A percentile compares a stretch with the other conserved stretches of the same genome.
Conservation (phyloP, 768 basidiomycete species). For the Floccularia luteovirens region DNA sequence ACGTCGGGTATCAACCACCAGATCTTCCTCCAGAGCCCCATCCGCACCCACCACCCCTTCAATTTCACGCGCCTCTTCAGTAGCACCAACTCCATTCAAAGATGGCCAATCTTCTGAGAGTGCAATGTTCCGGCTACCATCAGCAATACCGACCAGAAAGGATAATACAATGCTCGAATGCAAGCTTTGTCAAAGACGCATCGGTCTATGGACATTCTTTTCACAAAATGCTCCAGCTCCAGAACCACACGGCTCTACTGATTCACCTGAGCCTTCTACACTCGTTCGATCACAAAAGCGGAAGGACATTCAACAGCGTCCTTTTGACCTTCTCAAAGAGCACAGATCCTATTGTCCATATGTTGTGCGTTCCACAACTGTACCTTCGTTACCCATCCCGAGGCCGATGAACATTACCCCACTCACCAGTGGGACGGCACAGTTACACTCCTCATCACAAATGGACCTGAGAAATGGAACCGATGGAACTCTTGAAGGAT, state of each 20-base stretch:
- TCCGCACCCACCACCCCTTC: slow-evolving; percentile 21
- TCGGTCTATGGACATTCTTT: slow-evolving; percentile 72
- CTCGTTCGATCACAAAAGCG: slow-evolving; percentile 17
- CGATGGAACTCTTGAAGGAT: slow-evolving; percentile 52
- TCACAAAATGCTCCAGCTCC: slow-evolving; percentile 11
- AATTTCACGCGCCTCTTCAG: slow-evolving; percentile 27
- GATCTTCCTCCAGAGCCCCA: slow-evolving; percentile 20
- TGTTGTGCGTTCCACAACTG: slow-evolving; percentile 57
- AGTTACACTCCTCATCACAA: slow-evolving; percentile 22
- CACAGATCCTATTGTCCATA: slow-evolving; percentile 87
- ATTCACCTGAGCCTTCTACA: slow-evolving; percentile 8
- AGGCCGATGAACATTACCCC: slow-evolving; percentile 4
- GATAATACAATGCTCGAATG: slow-evolving; percentile 58
- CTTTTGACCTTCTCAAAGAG: slow-evolving; percentile 72
- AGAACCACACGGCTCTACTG: slow-evolving; percentile 3
- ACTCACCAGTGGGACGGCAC: slow-evolving; percentile 3
- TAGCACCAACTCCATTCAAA: slow-evolving; percentile 12
- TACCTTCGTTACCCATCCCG: slow-evolving; percentile 47
- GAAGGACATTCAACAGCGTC: slow-evolving; percentile 29
- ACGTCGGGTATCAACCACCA: slow-evolving; percentile 19
- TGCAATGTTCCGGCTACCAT: slow-evolving; percentile 20
- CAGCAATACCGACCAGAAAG: slow-evolving; percentile 19
- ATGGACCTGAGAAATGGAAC: slow-evolving; percentile 19
- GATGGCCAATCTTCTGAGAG: slow-evolving; percentile 6
- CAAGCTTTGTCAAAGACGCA: slow-evolving; percentile 64